Evolutionary conservation across 768 basidiomycete genomes (phyloP).

Genomic region (Mycena venus): DNA sequence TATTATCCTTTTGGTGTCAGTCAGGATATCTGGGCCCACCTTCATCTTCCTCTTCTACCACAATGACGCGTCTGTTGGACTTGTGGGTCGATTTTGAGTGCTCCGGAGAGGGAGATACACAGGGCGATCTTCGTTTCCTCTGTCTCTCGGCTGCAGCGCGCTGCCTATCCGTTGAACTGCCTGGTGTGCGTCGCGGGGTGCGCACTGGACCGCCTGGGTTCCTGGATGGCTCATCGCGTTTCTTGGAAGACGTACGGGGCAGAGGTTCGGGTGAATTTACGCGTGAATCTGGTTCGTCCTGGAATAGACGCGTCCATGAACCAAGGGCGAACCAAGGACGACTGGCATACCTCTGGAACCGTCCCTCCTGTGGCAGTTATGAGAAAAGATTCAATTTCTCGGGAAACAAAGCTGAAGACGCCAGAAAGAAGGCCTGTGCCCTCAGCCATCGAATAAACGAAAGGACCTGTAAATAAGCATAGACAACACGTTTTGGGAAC

Average conservation of each 20-base stretch:
- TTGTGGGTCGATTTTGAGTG: slow-evolving; percentile 13
- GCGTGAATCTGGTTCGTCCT: slow-evolving; percentile 25
- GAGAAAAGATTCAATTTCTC: slow-evolving; percentile 81
- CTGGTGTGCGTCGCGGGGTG: slow-evolving; percentile 13
- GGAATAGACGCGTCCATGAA: slow-evolving; percentile 21
- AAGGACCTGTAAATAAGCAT: slow-evolving; percentile 10
- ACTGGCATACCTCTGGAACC: slow-evolving; percentile 34
- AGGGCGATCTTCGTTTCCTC: slow-evolving; percentile 19
- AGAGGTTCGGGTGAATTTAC: slow-evolving; percentile 18
- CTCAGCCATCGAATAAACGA: background rate
- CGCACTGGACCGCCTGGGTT: slow-evolving; percentile 29
- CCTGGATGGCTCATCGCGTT: background rate
- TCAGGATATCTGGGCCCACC: background rate
- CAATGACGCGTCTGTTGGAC: slow-evolving; percentile 32
- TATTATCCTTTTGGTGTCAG: slow-evolving; percentile 14
- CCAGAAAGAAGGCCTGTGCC: slow-evolving; percentile 66
- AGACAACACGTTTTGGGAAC: slow-evolving; percentile 20
- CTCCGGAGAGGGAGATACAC: slow-evolving; percentile 16
- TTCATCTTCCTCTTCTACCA: slow-evolving; percentile 28
- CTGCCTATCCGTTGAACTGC: slow-evolving; percentile 19
- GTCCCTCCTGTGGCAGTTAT: slow-evolving; percentile 70
- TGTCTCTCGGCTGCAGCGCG: slow-evolving; percentile 21
- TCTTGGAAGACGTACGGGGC: background rate
- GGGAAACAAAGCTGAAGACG: slow-evolving; percentile 77
- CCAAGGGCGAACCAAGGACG: background rate